A percentile compares a stretch with the other conserved stretches of the same genome.
Conservation (phyloP, 1,139 yeast species). For the Pneumocystis jirovecii region DNA sequence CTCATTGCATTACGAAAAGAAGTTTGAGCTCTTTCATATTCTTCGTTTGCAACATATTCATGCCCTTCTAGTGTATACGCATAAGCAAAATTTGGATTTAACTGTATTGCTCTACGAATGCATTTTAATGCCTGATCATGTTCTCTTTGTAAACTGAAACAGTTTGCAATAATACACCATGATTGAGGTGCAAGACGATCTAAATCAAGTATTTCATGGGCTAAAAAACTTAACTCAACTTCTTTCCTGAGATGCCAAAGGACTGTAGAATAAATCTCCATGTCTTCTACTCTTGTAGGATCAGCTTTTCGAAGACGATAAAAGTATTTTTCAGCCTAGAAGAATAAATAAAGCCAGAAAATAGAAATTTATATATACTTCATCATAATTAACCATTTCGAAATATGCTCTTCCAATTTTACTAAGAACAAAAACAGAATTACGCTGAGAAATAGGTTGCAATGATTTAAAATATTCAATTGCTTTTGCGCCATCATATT, state of each 20-base stretch:
- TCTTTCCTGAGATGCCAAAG: conserved; percentile 87
- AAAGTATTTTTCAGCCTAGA: conserved; percentile 44
- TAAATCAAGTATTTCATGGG: conserved; percentile 64
- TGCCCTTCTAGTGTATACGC: conserved; percentile 92
- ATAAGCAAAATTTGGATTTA: conserved; percentile 63
- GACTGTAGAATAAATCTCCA: conserved; percentile 81
- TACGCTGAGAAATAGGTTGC: conserved; percentile 41
- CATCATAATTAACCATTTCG: conserved; percentile 75
- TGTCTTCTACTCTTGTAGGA: conserved; percentile 69
- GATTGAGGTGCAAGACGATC: conserved; percentile 59
- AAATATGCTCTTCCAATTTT: conserved; percentile 69
- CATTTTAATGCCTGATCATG: conserved; percentile 85
- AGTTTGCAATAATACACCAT: conserved; percentile 87
- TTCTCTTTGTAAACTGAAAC: conserved; percentile 68
- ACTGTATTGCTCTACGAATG: conserved; percentile 60
- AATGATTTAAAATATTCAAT: conserved; percentile 50
- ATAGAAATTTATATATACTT: conserved; percentile 18
- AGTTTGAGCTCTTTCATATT: conserved; percentile 77
- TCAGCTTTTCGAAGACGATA: conserved; percentile 49
- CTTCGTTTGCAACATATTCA: conserved; percentile 76
- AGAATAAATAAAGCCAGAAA: background rate
- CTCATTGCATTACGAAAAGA: conserved; percentile 67
- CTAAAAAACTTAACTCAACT: conserved; percentile 61
- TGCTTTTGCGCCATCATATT: conserved; percentile 70
- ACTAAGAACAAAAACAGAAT: conserved; percentile 77